Conservation (phyloP, 148 eudicot genomes). For the Fallopia convolvulus region DNA sequence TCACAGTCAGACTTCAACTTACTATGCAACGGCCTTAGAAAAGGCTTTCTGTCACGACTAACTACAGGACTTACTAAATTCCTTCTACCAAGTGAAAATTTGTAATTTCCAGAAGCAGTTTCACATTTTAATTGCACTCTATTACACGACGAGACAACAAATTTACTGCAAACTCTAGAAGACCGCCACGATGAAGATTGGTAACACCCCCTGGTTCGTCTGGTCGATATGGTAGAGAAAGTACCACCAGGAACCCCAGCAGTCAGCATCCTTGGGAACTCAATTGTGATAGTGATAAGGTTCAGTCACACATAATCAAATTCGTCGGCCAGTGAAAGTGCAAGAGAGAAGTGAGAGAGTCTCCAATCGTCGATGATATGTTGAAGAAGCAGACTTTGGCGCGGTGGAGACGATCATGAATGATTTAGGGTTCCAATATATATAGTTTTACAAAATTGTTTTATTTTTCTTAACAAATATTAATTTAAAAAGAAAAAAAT, state of each 20-base stretch:
- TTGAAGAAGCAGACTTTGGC: too few relatives aligned
- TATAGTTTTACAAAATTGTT: too few relatives aligned
- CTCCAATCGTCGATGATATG: too few relatives aligned
- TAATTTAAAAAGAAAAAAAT: too few relatives aligned
- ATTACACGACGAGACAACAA: not conserved
- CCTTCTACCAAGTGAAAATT: not conserved
- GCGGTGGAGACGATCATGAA: too few relatives aligned
- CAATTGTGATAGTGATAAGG: not conserved
- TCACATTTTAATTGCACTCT: not conserved
- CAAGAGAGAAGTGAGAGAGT: too few relatives aligned
- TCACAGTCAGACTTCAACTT: constrained; percentile 10
- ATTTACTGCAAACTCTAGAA: not conserved
- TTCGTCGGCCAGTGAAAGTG: too few relatives aligned
- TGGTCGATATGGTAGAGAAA: not conserved
- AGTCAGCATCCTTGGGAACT: not conserved
- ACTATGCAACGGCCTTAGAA: constrained; percentile 4
- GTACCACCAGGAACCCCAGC: not conserved
- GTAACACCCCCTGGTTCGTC: not conserved
- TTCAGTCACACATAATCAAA: too few relatives aligned
- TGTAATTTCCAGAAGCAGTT: not conserved
- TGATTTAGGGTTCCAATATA: too few relatives aligned
- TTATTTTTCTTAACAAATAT: too few relatives aligned
- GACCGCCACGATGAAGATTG: not conserved
- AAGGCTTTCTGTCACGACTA: not conserved
- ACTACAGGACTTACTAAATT: not conserved